These are phyloP conservation scores for Eutrema heterophyllum DNA, from an alignment of 345 rosid species.

Conservation along the genomic window DNA sequence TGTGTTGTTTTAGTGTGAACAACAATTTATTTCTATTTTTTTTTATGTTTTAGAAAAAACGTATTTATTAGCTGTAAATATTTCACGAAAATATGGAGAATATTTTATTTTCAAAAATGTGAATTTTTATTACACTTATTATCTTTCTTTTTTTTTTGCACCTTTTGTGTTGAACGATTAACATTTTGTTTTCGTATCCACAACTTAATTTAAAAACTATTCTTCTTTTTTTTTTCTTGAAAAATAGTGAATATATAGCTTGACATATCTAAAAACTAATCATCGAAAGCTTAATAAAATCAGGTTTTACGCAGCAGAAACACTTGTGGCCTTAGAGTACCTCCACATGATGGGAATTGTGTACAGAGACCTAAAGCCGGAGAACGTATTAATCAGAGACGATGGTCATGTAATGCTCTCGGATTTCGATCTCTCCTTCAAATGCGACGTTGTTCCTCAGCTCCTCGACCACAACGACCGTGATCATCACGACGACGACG, in stretches of 20 bases:
- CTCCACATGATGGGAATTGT: conserved; percentile 84
- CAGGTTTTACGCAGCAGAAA: conserved; percentile 78
- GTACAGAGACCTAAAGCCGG: conserved; percentile 69
- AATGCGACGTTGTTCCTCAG: conserved; percentile 80
- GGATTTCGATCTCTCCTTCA: conserved; percentile 77
- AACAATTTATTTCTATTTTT: background rate
- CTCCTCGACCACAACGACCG: conserved; percentile 36
- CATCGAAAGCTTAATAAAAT: background rate
- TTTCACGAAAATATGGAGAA: background rate
- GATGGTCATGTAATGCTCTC: conserved; percentile 79
- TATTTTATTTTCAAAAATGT: background rate
- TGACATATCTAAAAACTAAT: background rate
- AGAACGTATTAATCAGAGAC: conserved; percentile 61
- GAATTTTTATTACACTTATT: background rate
- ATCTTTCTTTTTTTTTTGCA: background rate
- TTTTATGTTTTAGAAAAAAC: background rate
- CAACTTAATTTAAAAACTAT: background rate
- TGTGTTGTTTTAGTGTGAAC: background rate
- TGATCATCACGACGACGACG: background rate
- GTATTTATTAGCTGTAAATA: background rate
- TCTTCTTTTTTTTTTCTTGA: no score
- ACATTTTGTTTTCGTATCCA: background rate
- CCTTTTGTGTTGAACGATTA: background rate
- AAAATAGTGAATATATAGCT: no score
- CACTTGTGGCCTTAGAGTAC: conserved; percentile 59